Conservation (phyloP, 768 basidiomycete genomes). For the Tremella fuciformis region DNA sequence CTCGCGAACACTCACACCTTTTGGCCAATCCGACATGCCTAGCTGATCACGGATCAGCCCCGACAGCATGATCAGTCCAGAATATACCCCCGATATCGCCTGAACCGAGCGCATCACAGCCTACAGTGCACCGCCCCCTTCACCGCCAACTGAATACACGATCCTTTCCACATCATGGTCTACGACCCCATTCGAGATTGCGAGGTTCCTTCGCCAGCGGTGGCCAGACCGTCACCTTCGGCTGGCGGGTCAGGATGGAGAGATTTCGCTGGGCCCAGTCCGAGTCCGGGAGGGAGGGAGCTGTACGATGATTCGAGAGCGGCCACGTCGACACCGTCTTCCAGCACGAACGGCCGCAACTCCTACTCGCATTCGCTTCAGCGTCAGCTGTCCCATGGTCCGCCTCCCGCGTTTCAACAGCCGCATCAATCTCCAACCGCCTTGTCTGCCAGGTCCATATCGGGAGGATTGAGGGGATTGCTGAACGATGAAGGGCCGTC, state of each 20-base stretch:
- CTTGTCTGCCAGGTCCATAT: slow-evolving; percentile 9
- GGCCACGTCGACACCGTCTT: slow-evolving; percentile 9
- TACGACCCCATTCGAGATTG: slow-evolving; percentile 49
- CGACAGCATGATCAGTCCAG: too few relatives aligned
- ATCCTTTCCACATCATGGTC: slow-evolving; percentile 27
- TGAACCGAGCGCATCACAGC: too few relatives aligned
- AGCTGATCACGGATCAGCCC: too few relatives aligned
- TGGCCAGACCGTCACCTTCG: slow-evolving; percentile 7
- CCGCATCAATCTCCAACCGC: not conserved
- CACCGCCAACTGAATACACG: too few relatives aligned
- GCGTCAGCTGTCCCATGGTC: slow-evolving; percentile 15
- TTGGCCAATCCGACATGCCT: too few relatives aligned
- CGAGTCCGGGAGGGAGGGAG: too few relatives aligned
- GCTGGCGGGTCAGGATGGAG: slow-evolving; percentile 7
- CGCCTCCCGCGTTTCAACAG: not conserved
- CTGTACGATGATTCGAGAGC: too few relatives aligned
- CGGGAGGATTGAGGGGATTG: slow-evolving; percentile 34
- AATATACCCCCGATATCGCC: too few relatives aligned
- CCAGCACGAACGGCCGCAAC: not conserved
- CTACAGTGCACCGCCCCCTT: too few relatives aligned
- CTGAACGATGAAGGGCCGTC: slow-evolving; percentile 31
- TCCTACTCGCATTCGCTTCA: slow-evolving; percentile 6
- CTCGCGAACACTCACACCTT: too few relatives aligned
- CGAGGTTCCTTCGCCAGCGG: slow-evolving; percentile 41
- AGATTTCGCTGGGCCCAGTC: not conserved